These are phyloP conservation scores for Xylaria sp. DNA, from an alignment of 2,329 filamentous ascomycete species.

Conservation along the genomic window DNA sequence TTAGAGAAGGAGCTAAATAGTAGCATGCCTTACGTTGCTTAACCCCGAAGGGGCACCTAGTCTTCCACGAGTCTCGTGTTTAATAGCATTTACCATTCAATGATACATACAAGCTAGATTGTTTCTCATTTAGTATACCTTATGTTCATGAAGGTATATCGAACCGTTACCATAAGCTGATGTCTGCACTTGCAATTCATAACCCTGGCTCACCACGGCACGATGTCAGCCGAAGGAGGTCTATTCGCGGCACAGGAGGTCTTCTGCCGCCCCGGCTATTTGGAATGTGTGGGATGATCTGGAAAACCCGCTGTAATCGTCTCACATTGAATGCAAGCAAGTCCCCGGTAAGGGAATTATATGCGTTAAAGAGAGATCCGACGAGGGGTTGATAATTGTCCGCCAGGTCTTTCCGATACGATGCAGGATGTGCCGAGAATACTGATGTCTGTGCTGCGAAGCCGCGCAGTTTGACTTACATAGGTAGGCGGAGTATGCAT, in stretches of 20 bases:
- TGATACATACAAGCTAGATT: not conserved
- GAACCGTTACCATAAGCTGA: not conserved
- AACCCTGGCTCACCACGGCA: conserved; percentile 13
- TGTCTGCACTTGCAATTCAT: not conserved
- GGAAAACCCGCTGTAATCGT: conserved; percentile 17
- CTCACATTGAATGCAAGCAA: conserved; percentile 29
- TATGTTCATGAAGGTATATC: not conserved
- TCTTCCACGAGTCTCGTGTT: not conserved
- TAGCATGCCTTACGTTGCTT: not conserved
- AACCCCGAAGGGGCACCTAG: not conserved
- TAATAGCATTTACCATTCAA: not conserved
- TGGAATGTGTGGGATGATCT: conserved; percentile 21
- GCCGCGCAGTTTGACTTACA: conserved; percentile 10
- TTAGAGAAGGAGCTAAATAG: not conserved
- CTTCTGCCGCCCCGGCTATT: conserved; percentile 35
- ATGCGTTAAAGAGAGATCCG: conserved; percentile 19
- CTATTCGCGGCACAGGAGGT: conserved; percentile 26
- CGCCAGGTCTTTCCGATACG: not conserved
- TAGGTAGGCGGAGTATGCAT: not conserved
- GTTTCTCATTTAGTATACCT: not conserved
- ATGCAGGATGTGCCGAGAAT: conserved; percentile 18
- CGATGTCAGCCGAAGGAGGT: conserved; percentile 24
- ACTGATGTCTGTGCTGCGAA: conserved; percentile 22
- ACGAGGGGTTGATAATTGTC: not conserved
- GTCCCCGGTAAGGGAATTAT: conserved; percentile 1